A percentile compares a stretch with the other conserved stretches of the same genome.
phyloP scores from a whole-genome alignment of 495 filamentous ascomycete genomes.

The Hypoxylon rickii region DNA sequence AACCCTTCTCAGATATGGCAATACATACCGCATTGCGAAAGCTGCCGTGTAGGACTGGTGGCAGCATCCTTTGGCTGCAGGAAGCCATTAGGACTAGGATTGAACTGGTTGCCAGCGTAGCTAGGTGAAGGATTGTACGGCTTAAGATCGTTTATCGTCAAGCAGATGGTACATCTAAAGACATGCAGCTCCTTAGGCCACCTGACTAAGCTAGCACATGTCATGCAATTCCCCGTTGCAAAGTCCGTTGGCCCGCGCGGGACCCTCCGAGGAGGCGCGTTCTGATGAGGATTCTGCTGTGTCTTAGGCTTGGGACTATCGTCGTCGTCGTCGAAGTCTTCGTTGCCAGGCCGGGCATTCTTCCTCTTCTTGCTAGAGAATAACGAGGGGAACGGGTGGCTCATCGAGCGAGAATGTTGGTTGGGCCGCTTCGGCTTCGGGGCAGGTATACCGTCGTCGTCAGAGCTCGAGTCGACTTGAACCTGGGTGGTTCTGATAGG shows the following conservation, averaged over 20 bases:
- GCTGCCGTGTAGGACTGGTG: slow-evolving; percentile 8
- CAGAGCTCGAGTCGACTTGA: slow-evolving; percentile 48
- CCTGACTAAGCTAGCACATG: slow-evolving; percentile 77
- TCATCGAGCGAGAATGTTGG: slow-evolving; percentile 70
- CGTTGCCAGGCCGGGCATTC: slow-evolving; percentile 28
- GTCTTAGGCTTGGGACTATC: slow-evolving; percentile 28
- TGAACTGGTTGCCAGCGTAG: slow-evolving; percentile 16
- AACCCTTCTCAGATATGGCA: neutral
- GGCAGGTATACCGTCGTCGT: slow-evolving; percentile 46
- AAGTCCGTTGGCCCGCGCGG: slow-evolving; percentile 45
- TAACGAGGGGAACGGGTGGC: slow-evolving; percentile 72
- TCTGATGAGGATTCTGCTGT: slow-evolving; percentile 34
- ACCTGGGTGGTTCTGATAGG: slow-evolving; percentile 16
- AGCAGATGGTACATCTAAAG: slow-evolving; percentile 84
- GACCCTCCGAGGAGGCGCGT: slow-evolving; percentile 34
- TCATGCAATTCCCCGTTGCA: slow-evolving; percentile 77
- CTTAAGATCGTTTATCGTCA: slow-evolving; percentile 84
- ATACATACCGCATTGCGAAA: slow-evolving; percentile 26
- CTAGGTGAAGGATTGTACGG: slow-evolving; percentile 38
- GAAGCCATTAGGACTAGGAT: neutral
- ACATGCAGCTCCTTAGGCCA: slow-evolving; percentile 78
- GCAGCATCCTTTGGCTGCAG: slow-evolving; percentile 21
- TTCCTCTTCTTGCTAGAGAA: slow-evolving; percentile 63
- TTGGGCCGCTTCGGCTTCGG: slow-evolving; percentile 39
- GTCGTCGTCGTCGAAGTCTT: slow-evolving; percentile 34